Evolutionary conservation across 129 eudicot genomes (phyloP).

Genomic region (Silybum marianum): DNA sequence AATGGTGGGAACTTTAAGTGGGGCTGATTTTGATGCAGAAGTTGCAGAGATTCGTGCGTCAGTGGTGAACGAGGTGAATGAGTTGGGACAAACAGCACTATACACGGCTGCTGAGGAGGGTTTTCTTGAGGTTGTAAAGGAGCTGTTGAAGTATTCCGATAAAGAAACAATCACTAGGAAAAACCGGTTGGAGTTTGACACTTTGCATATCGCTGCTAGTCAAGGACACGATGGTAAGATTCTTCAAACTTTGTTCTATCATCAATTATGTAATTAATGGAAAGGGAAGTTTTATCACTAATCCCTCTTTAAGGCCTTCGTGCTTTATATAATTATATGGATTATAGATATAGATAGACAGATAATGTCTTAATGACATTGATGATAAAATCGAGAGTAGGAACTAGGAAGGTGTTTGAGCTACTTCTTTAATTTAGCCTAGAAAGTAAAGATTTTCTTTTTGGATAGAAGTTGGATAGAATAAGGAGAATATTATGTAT

Average conservation of each 20-base stretch:
- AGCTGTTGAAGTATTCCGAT: slow-evolving; percentile 62
- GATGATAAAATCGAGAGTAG: background rate
- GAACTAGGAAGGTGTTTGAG: background rate
- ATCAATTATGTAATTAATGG: background rate
- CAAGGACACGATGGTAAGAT: slow-evolving; percentile 73
- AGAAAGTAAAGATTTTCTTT: background rate
- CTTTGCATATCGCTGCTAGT: slow-evolving; percentile 76
- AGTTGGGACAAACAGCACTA: slow-evolving; percentile 68
- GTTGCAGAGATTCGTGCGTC: slow-evolving; percentile 79
- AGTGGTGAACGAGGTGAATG: slow-evolving; percentile 68
- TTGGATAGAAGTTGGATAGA: background rate
- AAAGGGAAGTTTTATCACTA: background rate
- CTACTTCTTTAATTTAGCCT: background rate
- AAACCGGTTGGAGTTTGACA: slow-evolving; percentile 58
- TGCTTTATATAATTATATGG: background rate
- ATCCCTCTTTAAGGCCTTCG: background rate
- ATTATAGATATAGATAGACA: slow-evolving; percentile 7
- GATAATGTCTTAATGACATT: background rate
- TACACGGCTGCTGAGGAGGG: slow-evolving; percentile 77
- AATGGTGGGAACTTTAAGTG: slow-evolving; percentile 62
- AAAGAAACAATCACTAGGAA: slow-evolving; percentile 50
- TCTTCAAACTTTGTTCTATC: slow-evolving; percentile 18
- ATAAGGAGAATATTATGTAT: background rate
- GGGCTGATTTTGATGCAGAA: slow-evolving; percentile 67
- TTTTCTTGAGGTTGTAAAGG: slow-evolving; percentile 65